Evolutionary conservation across 2,329 filamentous ascomycete genomes (phyloP), one percentile per base, ranked within the genome.

Genomic region (Xylaria sp.): DNA sequence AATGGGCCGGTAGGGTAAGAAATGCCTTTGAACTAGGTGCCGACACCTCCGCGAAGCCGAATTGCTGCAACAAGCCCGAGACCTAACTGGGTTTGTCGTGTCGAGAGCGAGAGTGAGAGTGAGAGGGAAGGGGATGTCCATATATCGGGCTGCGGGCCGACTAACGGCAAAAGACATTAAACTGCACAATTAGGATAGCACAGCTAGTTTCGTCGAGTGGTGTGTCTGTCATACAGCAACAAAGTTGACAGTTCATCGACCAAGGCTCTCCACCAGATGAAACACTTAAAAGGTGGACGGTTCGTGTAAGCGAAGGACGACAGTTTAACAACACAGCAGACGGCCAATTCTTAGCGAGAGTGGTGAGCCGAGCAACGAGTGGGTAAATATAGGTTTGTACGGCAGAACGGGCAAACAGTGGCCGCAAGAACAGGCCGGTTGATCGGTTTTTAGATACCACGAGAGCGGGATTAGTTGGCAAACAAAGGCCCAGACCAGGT

Each of bases 341-440:
- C 17, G 38, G 60, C 50, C 13, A 36, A 33, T 64, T 45, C 9
- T 60, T 64, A 71, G 63, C 61, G 69, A 66, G 44, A 67, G 68
- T 63, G 65, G 65, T 62, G 62, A 44, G 69, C 57, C 69, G 58
- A 63, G 51, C 20, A 71, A 58, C 56, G 67, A 74, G 66, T 63
- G 67, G 64, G 62, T 59, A 9, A 33, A 25, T 38, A 20, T 31
- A n/a, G n/a, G n/a, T n/a, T n/a, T n/a, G n/a, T 22, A 15, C 15
- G 11, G 47, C 17, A 63, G 47, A 49, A 39, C 33, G 47, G 27
- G 36, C 38, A 44, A 60, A 66, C 17, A 42, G 42, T 45, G 60
- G 65, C 63, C 50, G 39, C 67, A 45, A 61, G 27, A 66, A 57
- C 15, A 60, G 65, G 63, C 61, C 67, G 17, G 38, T 51, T 17